phyloP scores from a whole-genome alignment of 192 early-diverging fungal genomes.

The Phlyctochytrium bullatum region DNA sequence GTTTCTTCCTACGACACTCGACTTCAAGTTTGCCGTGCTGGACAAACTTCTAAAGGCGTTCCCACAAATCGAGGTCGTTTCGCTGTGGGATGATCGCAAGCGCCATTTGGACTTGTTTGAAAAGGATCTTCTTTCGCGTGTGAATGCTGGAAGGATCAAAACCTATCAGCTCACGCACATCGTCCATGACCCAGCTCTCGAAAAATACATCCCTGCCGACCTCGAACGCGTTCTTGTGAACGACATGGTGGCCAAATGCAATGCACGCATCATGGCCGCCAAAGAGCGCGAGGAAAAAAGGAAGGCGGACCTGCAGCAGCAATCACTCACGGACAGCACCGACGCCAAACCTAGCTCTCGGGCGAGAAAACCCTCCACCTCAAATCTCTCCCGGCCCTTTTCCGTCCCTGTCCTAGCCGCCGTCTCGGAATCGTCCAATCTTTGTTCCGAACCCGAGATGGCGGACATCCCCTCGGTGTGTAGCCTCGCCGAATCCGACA shows the following conservation, averaged over 20 bases:
- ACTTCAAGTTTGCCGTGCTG: slow-evolving; percentile 49
- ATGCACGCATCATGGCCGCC: slow-evolving; percentile 37
- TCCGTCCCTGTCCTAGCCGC: background rate
- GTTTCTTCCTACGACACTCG: slow-evolving; percentile 39
- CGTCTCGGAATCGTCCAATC: background rate
- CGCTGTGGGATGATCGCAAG: slow-evolving; percentile 46
- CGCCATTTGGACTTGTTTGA: slow-evolving; percentile 44
- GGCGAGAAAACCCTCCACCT: background rate
- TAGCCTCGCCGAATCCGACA: background rate
- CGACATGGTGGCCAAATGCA: slow-evolving; percentile 40
- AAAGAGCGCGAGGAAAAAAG: slow-evolving; percentile 10
- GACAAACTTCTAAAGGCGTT: slow-evolving; percentile 25
- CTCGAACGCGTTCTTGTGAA: slow-evolving; percentile 37
- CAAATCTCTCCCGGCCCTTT: background rate
- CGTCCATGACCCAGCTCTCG: slow-evolving; percentile 21
- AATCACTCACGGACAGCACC: background rate
- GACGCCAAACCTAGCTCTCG: background rate
- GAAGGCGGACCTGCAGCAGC: background rate
- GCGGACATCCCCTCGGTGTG: background rate
- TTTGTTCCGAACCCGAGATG: background rate
- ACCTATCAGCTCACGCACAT: slow-evolving; percentile 26
- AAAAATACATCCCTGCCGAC: slow-evolving; percentile 27
- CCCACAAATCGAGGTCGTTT: slow-evolving; percentile 30
- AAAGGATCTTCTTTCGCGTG: slow-evolving; percentile 3
- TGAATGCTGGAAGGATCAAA: slow-evolving; percentile 3